phyloP scores from a whole-genome alignment of 345 rosid species.

The Dimocarpus longan region DNA sequence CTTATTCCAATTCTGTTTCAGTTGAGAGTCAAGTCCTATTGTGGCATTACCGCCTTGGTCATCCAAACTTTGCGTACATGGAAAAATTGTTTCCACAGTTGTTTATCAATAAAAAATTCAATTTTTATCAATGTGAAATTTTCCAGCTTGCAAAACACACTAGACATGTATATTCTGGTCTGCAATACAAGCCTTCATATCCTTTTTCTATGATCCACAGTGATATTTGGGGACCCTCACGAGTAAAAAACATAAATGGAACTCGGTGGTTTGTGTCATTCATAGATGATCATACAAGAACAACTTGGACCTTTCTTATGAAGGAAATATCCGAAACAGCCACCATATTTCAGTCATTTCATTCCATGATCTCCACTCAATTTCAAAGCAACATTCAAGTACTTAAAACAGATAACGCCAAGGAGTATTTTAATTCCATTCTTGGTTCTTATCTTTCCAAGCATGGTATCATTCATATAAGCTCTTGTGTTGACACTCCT shows the following conservation, averaged over 20 bases:
- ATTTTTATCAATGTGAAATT: not conserved
- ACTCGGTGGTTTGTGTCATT: not conserved
- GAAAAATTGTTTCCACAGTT: no score
- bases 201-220: constrained; percentile 5
- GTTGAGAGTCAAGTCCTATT: not conserved
- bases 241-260: not conserved
- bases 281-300: not conserved
- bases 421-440: not conserved
- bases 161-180: no score
- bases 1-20: no score
- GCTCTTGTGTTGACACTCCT: not conserved
- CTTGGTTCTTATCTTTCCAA: not conserved
- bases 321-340: not conserved
- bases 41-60: not conserved
- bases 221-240: not conserved
- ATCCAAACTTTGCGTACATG: not conserved
- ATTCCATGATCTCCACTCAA: not conserved
- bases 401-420: not conserved
- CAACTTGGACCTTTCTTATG: not conserved
- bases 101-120: not conserved
- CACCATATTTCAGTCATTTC: not conserved
- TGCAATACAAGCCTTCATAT: not conserved
- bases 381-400: not conserved
- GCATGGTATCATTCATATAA: not conserved
- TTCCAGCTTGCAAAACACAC: not conserved